Percentiles rank a stretch among this genome's conserved stretches.
These are phyloP conservation scores for Calonectria montana DNA, from an alignment of 2,329 filamentous ascomycete genomes.

Conservation along the genomic window DNA sequence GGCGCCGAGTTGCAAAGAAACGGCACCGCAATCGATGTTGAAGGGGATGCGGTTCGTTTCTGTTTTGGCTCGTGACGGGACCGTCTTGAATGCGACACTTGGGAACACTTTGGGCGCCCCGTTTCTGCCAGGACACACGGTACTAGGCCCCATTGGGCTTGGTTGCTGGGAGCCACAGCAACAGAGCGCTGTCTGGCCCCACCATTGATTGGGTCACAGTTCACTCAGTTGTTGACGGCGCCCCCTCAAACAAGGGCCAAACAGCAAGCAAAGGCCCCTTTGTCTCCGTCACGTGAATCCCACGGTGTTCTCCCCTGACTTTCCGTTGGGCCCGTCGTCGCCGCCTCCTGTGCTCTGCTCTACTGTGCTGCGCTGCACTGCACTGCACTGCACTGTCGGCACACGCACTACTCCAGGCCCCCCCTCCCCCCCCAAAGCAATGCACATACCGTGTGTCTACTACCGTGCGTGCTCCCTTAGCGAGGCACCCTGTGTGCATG, in stretches of 20 bases:
- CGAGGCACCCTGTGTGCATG: not conserved
- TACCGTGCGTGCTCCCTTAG: not conserved
- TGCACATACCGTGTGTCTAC: not conserved
- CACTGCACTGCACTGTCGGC: not conserved
- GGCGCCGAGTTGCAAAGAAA: constrained; percentile 41
- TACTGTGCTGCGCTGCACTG: no score
- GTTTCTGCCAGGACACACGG: constrained; percentile 38
- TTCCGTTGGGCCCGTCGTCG: not conserved
- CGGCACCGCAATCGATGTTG: constrained; percentile 37
- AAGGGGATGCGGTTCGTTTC: constrained; percentile 34
- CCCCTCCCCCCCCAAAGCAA: no score
- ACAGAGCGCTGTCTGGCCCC: constrained; percentile 37
- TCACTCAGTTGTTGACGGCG: not conserved
- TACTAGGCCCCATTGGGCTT: constrained; percentile 37
- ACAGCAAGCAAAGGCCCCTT: not conserved
- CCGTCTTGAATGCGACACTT: constrained; percentile 45
- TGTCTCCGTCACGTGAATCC: not conserved
- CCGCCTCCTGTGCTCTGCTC: no score
- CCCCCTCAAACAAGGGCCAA: not conserved
- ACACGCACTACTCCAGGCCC: not conserved
- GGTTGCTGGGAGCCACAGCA: constrained; percentile 47
- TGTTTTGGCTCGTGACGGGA: constrained; percentile 42
- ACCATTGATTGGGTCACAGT: constrained; percentile 31
- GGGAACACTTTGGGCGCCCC: constrained; percentile 32
- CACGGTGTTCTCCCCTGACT: not conserved